These are phyloP conservation scores for Alternaria sp. DNA, from an alignment of 2,329 filamentous ascomycete genomes.

Conservation along the genomic window DNA sequence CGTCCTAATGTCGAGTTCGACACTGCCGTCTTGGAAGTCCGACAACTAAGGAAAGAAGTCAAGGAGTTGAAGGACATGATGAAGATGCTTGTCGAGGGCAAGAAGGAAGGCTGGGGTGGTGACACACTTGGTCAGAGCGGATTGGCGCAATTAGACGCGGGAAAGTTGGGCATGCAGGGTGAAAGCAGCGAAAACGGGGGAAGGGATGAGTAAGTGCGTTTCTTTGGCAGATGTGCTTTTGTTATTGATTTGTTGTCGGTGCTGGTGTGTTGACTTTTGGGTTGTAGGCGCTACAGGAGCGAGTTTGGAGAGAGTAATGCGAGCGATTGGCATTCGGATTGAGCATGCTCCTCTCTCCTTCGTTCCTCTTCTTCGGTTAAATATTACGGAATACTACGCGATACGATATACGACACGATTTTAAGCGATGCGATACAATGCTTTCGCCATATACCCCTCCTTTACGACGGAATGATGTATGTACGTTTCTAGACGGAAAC, in stretches of 20 bases:
- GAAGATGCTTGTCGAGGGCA: constrained; percentile 32
- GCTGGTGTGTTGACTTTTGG: constrained; percentile 13
- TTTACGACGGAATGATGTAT: not conserved
- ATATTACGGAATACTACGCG: constrained; percentile 4
- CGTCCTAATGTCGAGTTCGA: constrained; percentile 86
- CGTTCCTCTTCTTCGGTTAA: not conserved
- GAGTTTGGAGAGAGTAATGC: constrained; percentile 35
- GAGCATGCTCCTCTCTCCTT: not conserved
- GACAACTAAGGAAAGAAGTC: constrained; percentile 56
- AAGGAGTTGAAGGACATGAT: constrained; percentile 56
- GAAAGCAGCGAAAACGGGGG: constrained; percentile 39
- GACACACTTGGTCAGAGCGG: constrained; percentile 44
- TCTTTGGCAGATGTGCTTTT: constrained; percentile 5
- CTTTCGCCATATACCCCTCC: constrained; percentile 4
- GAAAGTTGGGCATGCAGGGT: constrained; percentile 21
- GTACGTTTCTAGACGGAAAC: not conserved
- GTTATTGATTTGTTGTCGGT: not conserved
- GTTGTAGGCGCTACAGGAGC: constrained; percentile 22
- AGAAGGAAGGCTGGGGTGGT: constrained; percentile 36
- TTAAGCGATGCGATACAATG: not conserved
- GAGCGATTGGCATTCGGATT: constrained; percentile 35
- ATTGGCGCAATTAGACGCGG: constrained; percentile 30
- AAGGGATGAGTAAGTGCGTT: constrained; percentile 32
- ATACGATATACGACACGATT: not conserved
- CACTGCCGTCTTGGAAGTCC: constrained; percentile 72